These are phyloP conservation scores for Quercus suber DNA, from an alignment of 306 rosid species.

Conservation along the genomic window DNA sequence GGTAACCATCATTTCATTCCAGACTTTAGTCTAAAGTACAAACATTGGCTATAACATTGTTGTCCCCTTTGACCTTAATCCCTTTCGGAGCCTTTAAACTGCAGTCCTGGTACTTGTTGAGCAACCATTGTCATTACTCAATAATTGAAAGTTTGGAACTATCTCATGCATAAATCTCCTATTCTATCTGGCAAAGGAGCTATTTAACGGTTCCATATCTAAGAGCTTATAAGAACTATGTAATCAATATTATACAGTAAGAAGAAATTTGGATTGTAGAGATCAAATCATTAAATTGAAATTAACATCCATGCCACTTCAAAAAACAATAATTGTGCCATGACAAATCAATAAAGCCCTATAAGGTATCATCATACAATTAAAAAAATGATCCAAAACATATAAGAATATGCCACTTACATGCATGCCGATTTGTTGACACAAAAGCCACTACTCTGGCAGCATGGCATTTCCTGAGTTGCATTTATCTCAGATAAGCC, in stretches of 20 bases:
- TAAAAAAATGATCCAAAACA: background rate
- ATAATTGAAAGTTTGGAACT: background rate
- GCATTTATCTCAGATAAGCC: slow-evolving; percentile 43
- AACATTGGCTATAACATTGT: background rate
- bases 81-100: background rate
- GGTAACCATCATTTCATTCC: background rate
- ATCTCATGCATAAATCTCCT: background rate
- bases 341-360: background rate
- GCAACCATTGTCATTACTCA: background rate
- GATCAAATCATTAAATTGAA: background rate
- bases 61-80: background rate
- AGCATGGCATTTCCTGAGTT: slow-evolving; percentile 29
- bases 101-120: background rate
- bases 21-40: background rate
- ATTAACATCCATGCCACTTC: slow-evolving; percentile 2
- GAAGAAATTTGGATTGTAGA: slow-evolving; percentile 7
- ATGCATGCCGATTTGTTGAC: slow-evolving; percentile 46
- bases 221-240: background rate
- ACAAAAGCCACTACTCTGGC: slow-evolving; percentile 34
- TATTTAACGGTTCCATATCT: background rate
- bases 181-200: background rate
- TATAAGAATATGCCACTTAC: slow-evolving; percentile 44
- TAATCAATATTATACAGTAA: background rate
- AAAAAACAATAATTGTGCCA: slow-evolving; percentile 13
- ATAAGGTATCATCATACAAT: background rate